Base-by-base conservation (phyloP, 768 basidiomycete genomes). In the Panaeolus papilionaceus region DNA sequence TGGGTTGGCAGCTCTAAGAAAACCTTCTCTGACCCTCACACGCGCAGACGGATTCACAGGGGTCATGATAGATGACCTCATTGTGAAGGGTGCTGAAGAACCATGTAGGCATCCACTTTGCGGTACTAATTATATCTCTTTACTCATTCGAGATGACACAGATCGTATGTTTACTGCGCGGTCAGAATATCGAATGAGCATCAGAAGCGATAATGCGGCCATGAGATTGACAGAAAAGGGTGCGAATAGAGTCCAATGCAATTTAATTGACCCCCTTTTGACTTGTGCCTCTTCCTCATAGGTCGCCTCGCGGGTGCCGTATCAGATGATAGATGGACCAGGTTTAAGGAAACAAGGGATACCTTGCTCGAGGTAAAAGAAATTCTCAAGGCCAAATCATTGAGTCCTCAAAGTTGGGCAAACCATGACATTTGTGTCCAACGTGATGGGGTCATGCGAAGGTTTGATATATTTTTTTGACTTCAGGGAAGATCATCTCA, bases 121-220 rank as follows among this genome's bases (percentile, higher is more conserved):
- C 14, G 38, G 7, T 23, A 62, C 47, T 6, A 45, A 68, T 28
- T 64, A 9, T 62, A 40, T 62, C 6, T 66, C 23, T 54, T 28
- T 28, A 39, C 49, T 73, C 20, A 68, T n/a, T 23, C 39, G 37
- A 49, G 61, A 3, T 49, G 38, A 42, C 47, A 49, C 72, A 95
- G 94, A 96, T 71, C 92, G 95, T 33, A 96, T 96, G 93, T 96
- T 97, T 77, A 96, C 95, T 0, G 92, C 92, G 16, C 85, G 95
- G 42, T 94, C 92, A 16, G 95, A 97, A 73, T 97, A 95, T 75
- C 88, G 95, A 26, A 90, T 97, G 88, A 90, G 90, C 0, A 85
- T 96, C 49, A 84, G 95, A 63, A 90, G 92, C 63, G 95, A 97
- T 77, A 97, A 97, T 70, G 95, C 95, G 2, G 95, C 97, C 78